phyloP scores from a whole-genome alignment of 2,329 filamentous ascomycete genomes.

The Ampelomyces quisqualis region DNA sequence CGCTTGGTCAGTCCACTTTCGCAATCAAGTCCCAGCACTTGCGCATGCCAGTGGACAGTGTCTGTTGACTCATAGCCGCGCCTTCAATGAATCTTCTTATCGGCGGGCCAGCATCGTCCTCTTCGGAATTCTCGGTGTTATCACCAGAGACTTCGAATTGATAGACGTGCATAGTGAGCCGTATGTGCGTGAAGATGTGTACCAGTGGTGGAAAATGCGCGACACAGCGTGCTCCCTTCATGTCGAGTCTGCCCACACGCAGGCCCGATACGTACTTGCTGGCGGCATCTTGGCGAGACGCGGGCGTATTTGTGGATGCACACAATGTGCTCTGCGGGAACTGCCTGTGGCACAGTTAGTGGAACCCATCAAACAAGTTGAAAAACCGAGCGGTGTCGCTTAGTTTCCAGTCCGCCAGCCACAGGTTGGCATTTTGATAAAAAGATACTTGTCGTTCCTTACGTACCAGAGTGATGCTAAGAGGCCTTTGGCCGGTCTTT shows the following conservation, averaged over 20 bases:
- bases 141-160: conserved; percentile 20
- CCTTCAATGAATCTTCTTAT: conserved; percentile 36
- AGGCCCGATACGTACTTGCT: conserved; percentile 24
- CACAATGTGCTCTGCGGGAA: conserved; percentile 35
- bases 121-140: conserved; percentile 10
- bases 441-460: conserved; percentile 2
- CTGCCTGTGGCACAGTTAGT: conserved; percentile 26
- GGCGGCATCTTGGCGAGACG: conserved; percentile 29
- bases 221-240: conserved; percentile 19
- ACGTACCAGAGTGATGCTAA: conserved; percentile 23
- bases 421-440: no score
- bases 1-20: conserved; percentile 1
- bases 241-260: conserved; percentile 12
- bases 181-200: conserved; percentile 41
- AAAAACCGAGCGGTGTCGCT: no score
- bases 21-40: conserved; percentile 36
- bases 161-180: conserved; percentile 40
- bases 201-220: conserved; percentile 29
- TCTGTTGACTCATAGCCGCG: conserved; percentile 33
- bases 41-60: conserved; percentile 42
- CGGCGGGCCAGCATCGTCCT: conserved; percentile 16
- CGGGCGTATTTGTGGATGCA: conserved; percentile 14
- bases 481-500: conserved; percentile 39
- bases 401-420: no score
- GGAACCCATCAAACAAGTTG: no score